These are phyloP conservation scores for Paraphysoderma sedebokerense DNA, from an alignment of 371 early-diverging fungal species.

Conservation along the genomic window DNA sequence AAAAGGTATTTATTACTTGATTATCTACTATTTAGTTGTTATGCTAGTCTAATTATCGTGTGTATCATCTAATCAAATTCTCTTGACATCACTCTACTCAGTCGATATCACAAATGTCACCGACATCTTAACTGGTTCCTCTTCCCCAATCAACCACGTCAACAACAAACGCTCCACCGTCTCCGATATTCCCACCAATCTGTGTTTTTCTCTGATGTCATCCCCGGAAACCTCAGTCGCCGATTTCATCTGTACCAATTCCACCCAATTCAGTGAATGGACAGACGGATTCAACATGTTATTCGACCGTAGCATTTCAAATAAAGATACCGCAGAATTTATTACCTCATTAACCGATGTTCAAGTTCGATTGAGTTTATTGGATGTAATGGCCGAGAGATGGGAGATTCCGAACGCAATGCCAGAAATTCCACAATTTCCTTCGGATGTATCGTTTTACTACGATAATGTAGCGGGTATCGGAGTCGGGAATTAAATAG, in stretches of 20 bases:
- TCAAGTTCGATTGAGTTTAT: constrained; percentile 41
- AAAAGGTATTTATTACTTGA: constrained; percentile 11
- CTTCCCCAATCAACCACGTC: constrained; percentile 3
- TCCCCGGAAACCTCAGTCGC: constrained; percentile 21
- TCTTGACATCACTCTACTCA: constrained; percentile 13
- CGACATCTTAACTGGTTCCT: constrained; percentile 29
- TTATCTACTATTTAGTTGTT: not conserved
- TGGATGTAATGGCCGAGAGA: constrained; percentile 51
- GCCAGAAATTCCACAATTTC: not conserved
- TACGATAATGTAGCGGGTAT: constrained; percentile 1
- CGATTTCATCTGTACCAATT: constrained; percentile 35
- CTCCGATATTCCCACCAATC: constrained; percentile 3
- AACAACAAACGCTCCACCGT: not conserved
- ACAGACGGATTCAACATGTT: constrained; percentile 64
- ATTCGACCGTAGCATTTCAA: constrained; percentile 39
- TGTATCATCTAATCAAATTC: not conserved
- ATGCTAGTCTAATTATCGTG: not conserved
- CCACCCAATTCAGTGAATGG: constrained; percentile 47
- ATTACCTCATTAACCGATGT: constrained; percentile 46
- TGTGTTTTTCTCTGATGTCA: constrained; percentile 31
- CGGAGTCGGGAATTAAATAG: too few relatives aligned
- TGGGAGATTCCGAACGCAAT: not conserved
- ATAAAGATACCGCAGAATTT: constrained; percentile 40
- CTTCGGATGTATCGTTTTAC: not conserved
- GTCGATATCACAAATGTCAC: constrained; percentile 35